A percentile compares a stretch with the other conserved stretches of the same genome.
These are phyloP conservation scores for Chytriomyces confervae DNA, from an alignment of 192 early-diverging fungal species.

Conservation along the genomic window DNA sequence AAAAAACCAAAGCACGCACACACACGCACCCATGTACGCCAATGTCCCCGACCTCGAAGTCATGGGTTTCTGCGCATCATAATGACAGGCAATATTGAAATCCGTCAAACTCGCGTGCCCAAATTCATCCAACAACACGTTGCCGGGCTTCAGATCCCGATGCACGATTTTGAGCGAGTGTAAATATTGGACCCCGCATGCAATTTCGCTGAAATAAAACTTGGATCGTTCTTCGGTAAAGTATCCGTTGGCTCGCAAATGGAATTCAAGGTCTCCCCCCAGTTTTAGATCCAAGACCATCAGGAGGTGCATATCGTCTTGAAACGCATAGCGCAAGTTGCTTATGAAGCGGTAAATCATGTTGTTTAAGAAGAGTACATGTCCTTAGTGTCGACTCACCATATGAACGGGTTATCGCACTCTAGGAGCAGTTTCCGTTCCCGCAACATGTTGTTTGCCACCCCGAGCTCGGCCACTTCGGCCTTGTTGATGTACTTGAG, in stretches of 20 bases:
- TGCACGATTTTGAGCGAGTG: conserved; percentile 89
- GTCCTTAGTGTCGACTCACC: too few relatives aligned
- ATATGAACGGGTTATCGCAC: conserved; percentile 79
- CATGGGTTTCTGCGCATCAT: conserved; percentile 69
- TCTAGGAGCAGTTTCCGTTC: conserved; percentile 87
- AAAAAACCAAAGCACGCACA: background rate
- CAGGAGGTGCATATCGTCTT: conserved; percentile 92
- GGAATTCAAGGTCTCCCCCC: conserved; percentile 93
- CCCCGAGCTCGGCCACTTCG: conserved; percentile 81
- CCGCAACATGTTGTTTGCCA: conserved; percentile 88
- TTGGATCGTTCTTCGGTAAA: conserved; percentile 76
- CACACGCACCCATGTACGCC: conserved; percentile 79
- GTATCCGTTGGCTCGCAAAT: conserved; percentile 73
- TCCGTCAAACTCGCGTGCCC: conserved; percentile 94
- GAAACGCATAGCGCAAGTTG: conserved; percentile 95
- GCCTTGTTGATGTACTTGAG: conserved; percentile 97
- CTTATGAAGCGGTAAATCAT: background rate
- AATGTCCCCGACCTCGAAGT: conserved; percentile 88
- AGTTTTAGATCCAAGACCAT: conserved; percentile 96
- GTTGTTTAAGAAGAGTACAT: background rate
- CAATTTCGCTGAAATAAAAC: conserved; percentile 90
- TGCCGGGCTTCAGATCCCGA: conserved; percentile 95
- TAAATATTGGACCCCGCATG: conserved; percentile 81
- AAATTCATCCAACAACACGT: conserved; percentile 73
- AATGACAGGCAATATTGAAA: conserved; percentile 88